phyloP scores from a whole-genome alignment of 768 basidiomycete species.

The Polyporus arcularius region DNA sequence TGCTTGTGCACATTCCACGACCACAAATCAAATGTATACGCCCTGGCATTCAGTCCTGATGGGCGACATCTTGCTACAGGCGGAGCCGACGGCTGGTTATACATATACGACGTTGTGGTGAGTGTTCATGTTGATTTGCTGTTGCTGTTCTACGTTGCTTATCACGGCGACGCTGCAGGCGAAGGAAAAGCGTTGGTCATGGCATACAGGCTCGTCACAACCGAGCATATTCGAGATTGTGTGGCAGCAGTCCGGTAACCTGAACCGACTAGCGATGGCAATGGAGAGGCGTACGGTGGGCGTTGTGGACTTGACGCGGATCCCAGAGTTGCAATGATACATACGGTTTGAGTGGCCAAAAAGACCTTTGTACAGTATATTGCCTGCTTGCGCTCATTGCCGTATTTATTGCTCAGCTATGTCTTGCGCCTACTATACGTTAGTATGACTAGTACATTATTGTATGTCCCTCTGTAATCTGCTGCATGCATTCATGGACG shows the following conservation, averaged over 20 bases:
- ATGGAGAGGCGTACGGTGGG: constrained; percentile 70
- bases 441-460: constrained; percentile 7
- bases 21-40: constrained; percentile 72
- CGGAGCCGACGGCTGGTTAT: constrained; percentile 75
- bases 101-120: constrained; percentile 72
- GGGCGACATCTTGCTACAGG: constrained; percentile 76
- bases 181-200: constrained; percentile 57
- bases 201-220: constrained; percentile 58
- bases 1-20: constrained; percentile 74
- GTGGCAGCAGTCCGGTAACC: constrained; percentile 59
- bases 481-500: no score
- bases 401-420: constrained; percentile 18
- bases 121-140: constrained; percentile 20
- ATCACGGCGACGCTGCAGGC: constrained; percentile 27
- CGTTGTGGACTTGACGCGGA: constrained; percentile 59
- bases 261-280: constrained; percentile 68
- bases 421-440: neutral
- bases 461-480: neutral
- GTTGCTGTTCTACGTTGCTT: neutral
- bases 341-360: neutral
- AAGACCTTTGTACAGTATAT: neutral
- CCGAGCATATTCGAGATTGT: constrained; percentile 76
- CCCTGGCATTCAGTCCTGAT: constrained; percentile 73
- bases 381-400: neutral
- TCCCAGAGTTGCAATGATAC: constrained; percentile 34